phyloP scores from a whole-genome alignment of 192 early-diverging fungal genomes.

The Piromyces sp. region DNA sequence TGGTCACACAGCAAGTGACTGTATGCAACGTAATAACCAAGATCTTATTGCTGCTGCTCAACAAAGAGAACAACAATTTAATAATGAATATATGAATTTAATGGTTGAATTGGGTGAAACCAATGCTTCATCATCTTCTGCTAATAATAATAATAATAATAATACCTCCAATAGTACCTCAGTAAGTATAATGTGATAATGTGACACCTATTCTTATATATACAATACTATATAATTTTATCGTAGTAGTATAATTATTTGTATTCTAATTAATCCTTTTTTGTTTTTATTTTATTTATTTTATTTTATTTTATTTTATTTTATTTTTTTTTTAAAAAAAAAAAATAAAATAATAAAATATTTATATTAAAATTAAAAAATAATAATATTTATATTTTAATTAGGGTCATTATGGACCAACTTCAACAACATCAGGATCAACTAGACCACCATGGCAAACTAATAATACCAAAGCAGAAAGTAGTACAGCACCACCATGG shows the following conservation, averaged over 20 bases:
- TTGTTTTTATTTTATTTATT: no score
- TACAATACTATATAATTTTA: background rate
- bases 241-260: no score
- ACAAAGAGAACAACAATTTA: constrained; percentile 68
- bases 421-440: background rate
- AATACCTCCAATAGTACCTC: background rate
- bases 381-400: background rate
- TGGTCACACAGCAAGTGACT: constrained; percentile 89
- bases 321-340: background rate
- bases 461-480: background rate
- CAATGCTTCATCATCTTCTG: background rate
- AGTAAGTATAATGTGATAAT: no score
- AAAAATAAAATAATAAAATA: no score
- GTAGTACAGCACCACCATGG: background rate
- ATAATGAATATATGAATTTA: constrained; percentile 73
- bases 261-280: no score
- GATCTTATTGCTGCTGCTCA: constrained; percentile 47
- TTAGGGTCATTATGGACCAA: background rate
- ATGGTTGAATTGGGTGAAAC: constrained; percentile 66
- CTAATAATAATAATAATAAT: background rate
- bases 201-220: no score
- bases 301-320: no score
- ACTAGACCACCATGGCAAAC: background rate
- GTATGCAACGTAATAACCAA: constrained; percentile 70
- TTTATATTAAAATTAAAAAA: background rate